These are phyloP conservation scores for Gossypium stocksii DNA, from an alignment of 345 rosid genomes.

Conservation along the genomic window DNA sequence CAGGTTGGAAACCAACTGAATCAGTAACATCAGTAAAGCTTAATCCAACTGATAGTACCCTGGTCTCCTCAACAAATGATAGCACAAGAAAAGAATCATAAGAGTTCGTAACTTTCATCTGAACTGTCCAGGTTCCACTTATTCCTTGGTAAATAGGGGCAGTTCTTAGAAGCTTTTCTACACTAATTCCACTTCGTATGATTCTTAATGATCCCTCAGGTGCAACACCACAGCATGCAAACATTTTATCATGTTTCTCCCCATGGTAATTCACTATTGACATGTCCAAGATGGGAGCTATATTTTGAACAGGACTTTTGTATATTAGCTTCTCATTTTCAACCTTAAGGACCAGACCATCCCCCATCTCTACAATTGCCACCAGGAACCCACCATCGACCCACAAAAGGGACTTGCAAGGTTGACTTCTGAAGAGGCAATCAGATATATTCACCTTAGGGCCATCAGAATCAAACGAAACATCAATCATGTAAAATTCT, in stretches of 20 bases:
- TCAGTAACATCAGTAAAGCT: slow-evolving; percentile 95
- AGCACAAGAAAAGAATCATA: slow-evolving; percentile 93
- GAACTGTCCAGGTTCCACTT: slow-evolving; percentile 86
- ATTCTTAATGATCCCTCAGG: slow-evolving; percentile 94
- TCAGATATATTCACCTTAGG: slow-evolving; percentile 61
- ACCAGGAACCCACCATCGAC: slow-evolving; percentile 76
- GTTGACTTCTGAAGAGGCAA: slow-evolving; percentile 71
- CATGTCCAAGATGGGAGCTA: slow-evolving; percentile 92
- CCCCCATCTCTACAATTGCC: slow-evolving; percentile 87
- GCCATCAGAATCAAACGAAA: slow-evolving; percentile 44
- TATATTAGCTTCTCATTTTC: slow-evolving; percentile 58
- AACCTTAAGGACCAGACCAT: slow-evolving; percentile 76
- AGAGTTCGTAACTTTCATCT: slow-evolving; percentile 62
- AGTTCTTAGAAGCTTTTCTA: slow-evolving; percentile 81
- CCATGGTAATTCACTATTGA: slow-evolving; percentile 77
- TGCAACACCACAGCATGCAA: slow-evolving; percentile 95
- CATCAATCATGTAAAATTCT: slow-evolving; percentile 74
- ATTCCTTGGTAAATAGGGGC: slow-evolving; percentile 88
- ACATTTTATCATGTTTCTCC: slow-evolving; percentile 86
- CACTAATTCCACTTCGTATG: slow-evolving; percentile 76
- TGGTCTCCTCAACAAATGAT: slow-evolving; percentile 96
- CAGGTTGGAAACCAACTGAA: slow-evolving; percentile 86
- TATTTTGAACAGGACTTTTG: slow-evolving; percentile 67
- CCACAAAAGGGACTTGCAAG: slow-evolving; percentile 89
- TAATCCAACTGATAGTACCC: slow-evolving; percentile 89